Conservation (phyloP, 2,329 filamentous ascomycete genomes). For the Sordariomycetes sp. region DNA sequence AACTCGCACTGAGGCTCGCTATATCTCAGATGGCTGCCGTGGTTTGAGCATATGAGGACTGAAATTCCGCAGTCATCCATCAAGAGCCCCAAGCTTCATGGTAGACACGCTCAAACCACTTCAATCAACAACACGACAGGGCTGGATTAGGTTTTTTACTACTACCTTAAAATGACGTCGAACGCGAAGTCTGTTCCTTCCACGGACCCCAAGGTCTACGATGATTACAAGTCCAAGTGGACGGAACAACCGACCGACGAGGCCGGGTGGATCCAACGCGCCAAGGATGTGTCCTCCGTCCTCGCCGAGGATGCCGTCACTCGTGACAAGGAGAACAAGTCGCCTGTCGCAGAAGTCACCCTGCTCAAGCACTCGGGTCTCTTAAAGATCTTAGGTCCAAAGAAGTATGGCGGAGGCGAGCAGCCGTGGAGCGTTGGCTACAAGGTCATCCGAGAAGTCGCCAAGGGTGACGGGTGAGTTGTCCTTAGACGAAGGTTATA, state of each 20-base stretch:
- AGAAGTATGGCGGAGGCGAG: slow-evolving; percentile 27
- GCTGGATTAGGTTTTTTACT: not conserved
- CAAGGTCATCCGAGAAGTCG: slow-evolving; percentile 46
- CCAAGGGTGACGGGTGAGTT: slow-evolving; percentile 44
- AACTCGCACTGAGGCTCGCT: not conserved
- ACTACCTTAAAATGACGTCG: slow-evolving; percentile 4
- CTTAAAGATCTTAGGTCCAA: slow-evolving; percentile 22
- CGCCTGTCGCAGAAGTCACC: slow-evolving; percentile 22
- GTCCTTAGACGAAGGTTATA: not conserved
- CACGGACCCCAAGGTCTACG: slow-evolving; percentile 23
- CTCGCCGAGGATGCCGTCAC: slow-evolving; percentile 17
- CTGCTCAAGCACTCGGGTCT: slow-evolving; percentile 27
- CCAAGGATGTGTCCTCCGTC: slow-evolving; percentile 21
- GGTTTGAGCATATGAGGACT: too few relatives aligned
- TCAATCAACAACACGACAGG: too few relatives aligned
- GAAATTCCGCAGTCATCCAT: too few relatives aligned
- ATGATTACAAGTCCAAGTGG: slow-evolving; percentile 21
- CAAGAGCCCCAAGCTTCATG: too few relatives aligned
- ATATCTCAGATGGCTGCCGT: too few relatives aligned
- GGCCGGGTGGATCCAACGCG: slow-evolving; percentile 22
- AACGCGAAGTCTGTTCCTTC: slow-evolving; percentile 7
- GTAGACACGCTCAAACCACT: too few relatives aligned
- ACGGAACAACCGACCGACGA: slow-evolving; percentile 15
- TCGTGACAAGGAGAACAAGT: slow-evolving; percentile 23
- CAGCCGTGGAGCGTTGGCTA: slow-evolving; percentile 37